A percentile compares a stretch with the other conserved stretches of the same genome.
phyloP scores from a whole-genome alignment of 495 filamentous ascomycete genomes.

The Endocarpon pusillum region DNA sequence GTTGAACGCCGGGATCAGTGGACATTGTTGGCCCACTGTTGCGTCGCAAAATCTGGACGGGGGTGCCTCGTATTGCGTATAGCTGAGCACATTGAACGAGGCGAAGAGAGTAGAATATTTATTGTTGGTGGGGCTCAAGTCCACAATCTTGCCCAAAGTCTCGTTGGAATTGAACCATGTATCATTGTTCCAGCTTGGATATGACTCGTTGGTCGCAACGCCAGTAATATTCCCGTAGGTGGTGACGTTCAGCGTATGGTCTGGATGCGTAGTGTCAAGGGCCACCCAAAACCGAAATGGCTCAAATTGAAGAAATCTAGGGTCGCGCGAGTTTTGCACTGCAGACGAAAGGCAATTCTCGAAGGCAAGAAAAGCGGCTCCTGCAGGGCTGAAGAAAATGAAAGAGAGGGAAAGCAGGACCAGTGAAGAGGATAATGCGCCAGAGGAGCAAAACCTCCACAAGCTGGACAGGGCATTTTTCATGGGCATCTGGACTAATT shows the following conservation, averaged over 20 bases:
- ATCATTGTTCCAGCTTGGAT: conserved; percentile 34
- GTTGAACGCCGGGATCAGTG: conserved; percentile 55
- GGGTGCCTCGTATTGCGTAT: conserved; percentile 39
- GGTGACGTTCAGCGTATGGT: conserved; percentile 56
- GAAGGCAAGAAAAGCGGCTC: conserved; percentile 57
- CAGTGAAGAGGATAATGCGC: too few species aligned
- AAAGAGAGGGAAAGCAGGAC: too few species aligned
- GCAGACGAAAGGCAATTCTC: conserved; percentile 60
- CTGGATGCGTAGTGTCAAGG: conserved; percentile 44
- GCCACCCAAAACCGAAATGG: conserved; percentile 53
- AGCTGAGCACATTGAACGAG: conserved; percentile 54
- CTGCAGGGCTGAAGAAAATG: too few species aligned
- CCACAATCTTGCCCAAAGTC: conserved; percentile 60
- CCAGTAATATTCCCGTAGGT: conserved; percentile 88
- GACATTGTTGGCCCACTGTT: conserved; percentile 47
- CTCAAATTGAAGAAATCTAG: conserved; percentile 58
- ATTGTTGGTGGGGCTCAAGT: conserved; percentile 31
- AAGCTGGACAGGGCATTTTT: too few species aligned
- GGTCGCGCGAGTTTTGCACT: conserved; percentile 32
- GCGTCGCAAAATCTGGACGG: conserved; percentile 43
- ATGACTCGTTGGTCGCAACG: conserved; percentile 21
- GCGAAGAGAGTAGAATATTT: conserved; percentile 55
- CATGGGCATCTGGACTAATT: too few species aligned
- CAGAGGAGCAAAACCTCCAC: too few species aligned
- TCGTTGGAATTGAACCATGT: conserved; percentile 36